Percentiles rank a stretch among this genome's conserved stretches.
Evolutionary conservation across 257 asterid genomes (phyloP).

Genomic region (Nicotiana tomentosiformis): DNA sequence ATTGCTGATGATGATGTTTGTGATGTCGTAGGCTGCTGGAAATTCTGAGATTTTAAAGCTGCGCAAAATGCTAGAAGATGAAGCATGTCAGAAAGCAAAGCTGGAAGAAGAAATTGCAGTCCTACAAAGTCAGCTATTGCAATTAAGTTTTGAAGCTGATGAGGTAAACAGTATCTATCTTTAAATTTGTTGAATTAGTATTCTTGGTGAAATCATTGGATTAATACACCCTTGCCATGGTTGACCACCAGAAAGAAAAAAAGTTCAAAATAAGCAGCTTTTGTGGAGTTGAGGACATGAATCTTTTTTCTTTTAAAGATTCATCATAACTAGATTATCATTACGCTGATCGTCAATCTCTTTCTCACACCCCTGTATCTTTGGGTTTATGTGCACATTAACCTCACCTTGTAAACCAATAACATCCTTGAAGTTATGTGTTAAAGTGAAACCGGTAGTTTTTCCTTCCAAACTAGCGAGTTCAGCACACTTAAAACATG

Average conservation of each 20-base stretch:
- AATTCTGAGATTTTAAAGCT: conserved; percentile 58
- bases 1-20: conserved; percentile 16
- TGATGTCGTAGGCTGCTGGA: conserved; percentile 44
- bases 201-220: neutral
- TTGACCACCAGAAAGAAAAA: neutral
- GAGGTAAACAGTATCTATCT: conserved; percentile 38
- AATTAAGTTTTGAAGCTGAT: conserved; percentile 76
- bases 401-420: too few species aligned
- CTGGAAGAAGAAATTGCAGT: conserved; percentile 63
- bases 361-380: too few species aligned
- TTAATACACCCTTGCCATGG: neutral
- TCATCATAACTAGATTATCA: too few species aligned
- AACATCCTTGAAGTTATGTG: too few species aligned
- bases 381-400: too few species aligned
- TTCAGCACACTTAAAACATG: too few species aligned
- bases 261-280: neutral
- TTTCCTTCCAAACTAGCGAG: too few species aligned
- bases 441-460: too few species aligned
- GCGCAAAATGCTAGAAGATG: conserved; percentile 64
- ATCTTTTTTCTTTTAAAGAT: too few species aligned
- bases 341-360: too few species aligned
- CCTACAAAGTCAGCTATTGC: conserved; percentile 59
- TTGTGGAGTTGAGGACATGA: too few species aligned
- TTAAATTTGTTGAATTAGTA: neutral
- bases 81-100: conserved; percentile 44